Evolutionary conservation across 2,329 filamentous ascomycete genomes (phyloP).

Genomic region (Myriosclerotinia duriaeana): DNA sequence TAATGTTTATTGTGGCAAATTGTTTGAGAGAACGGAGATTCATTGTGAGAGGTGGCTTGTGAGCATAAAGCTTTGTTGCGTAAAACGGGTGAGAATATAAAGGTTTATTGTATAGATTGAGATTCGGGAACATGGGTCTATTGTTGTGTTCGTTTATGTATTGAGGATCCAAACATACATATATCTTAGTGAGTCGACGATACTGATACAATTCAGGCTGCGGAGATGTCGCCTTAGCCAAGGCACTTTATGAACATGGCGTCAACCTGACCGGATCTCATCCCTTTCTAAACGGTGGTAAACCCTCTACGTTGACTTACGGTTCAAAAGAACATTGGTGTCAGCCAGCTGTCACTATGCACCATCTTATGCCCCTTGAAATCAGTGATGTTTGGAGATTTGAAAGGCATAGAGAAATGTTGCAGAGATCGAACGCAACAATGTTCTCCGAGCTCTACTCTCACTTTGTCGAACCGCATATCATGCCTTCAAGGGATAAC

Average conservation of each 20-base stretch:
- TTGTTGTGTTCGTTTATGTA: not conserved
- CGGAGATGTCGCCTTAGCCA: slow-evolving; percentile 52
- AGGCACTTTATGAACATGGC: slow-evolving; percentile 50
- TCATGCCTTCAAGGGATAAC: slow-evolving; percentile 46
- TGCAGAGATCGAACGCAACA: slow-evolving; percentile 21
- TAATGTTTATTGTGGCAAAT: too few species aligned
- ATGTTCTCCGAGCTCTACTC: slow-evolving; percentile 48
- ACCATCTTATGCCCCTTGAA: slow-evolving; percentile 55
- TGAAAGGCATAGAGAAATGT: slow-evolving; percentile 44
- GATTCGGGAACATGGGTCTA: too few species aligned
- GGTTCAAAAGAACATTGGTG: slow-evolving; percentile 50
- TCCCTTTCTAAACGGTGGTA: slow-evolving; percentile 57
- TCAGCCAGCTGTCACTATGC: slow-evolving; percentile 57
- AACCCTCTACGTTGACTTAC: slow-evolving; percentile 48
- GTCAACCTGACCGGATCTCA: slow-evolving; percentile 47
- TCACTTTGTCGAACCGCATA: slow-evolving; percentile 48
- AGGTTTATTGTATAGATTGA: too few species aligned
- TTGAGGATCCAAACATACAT: too few species aligned
- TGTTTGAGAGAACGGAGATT: too few species aligned
- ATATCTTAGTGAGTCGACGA: not conserved
- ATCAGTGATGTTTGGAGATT: slow-evolving; percentile 54
- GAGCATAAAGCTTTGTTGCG: too few species aligned
- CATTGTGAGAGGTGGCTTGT: too few species aligned
- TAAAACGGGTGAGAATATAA: too few species aligned
- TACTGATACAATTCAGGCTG: slow-evolving; percentile 39